Percentiles rank a stretch among this genome's conserved stretches.
phyloP scores from a whole-genome alignment of 2,329 filamentous ascomycete species.

The Fusarium goolgardi region DNA sequence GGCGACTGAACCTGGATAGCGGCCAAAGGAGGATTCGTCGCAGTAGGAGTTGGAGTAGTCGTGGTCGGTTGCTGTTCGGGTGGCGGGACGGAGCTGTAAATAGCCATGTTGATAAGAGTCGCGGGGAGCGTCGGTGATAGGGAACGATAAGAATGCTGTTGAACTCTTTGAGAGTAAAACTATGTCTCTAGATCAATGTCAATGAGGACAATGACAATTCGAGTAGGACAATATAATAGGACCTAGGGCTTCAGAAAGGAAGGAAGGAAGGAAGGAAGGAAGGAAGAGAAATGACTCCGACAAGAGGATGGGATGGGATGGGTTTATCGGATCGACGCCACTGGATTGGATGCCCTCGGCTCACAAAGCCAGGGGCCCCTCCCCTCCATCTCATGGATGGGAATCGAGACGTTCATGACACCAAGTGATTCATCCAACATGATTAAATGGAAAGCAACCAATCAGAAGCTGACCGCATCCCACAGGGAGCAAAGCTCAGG shows the following conservation, averaged over 20 bases:
- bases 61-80: constrained; percentile 50
- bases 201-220: constrained; percentile 9
- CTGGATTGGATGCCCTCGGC: constrained; percentile 31
- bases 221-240: not conserved
- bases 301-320: constrained; percentile 15
- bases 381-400: constrained; percentile 24
- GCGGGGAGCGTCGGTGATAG: constrained; percentile 11
- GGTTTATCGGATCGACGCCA: constrained; percentile 19
- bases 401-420: constrained; percentile 36
- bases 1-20: constrained; percentile 34
- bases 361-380: constrained; percentile 8
- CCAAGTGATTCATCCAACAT: constrained; percentile 41
- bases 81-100: constrained; percentile 65
- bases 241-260: not conserved
- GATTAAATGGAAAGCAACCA: constrained; percentile 37
- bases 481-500: constrained; percentile 44
- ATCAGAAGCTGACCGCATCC: constrained; percentile 50
- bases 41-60: constrained; percentile 26
- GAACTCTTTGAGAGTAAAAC: not conserved
- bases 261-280: constrained; percentile 13
- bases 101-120: constrained; percentile 57
- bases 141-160: constrained; percentile 3
- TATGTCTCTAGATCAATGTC: not conserved
- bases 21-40: constrained; percentile 32
- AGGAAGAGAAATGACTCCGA: constrained; percentile 14